phyloP scores from a whole-genome alignment of 2,329 filamentous ascomycete species.

The Pseudogymnoascus sp. region DNA sequence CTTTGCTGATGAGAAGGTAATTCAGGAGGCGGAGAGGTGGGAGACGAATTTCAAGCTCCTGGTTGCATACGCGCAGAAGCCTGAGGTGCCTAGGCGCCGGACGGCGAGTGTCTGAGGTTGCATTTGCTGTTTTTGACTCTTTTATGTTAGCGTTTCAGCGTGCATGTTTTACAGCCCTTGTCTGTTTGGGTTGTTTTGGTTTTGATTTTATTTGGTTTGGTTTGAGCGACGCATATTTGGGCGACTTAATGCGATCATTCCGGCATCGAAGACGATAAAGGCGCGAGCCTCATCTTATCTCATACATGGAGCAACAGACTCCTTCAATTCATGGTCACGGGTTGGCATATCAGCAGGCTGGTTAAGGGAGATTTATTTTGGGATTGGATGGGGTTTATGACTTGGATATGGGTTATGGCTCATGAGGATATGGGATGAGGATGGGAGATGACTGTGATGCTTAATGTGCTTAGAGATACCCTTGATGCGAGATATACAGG shows the following conservation, averaged over 20 bases:
- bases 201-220: background rate
- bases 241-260: background rate
- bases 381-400: background rate
- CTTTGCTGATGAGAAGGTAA: slow-evolving; percentile 66
- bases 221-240: background rate
- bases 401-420: background rate
- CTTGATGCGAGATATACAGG: slow-evolving; percentile 3
- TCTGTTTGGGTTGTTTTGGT: background rate
- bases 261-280: slow-evolving; percentile 8
- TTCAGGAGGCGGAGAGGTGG: slow-evolving; percentile 78
- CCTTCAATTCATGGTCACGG: background rate
- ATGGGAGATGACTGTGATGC: background rate
- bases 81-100: slow-evolving; percentile 20
- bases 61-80: slow-evolving; percentile 62
- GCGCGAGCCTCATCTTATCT: slow-evolving; percentile 8
- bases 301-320: slow-evolving; percentile 1
- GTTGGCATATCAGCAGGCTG: slow-evolving; percentile 6
- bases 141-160: background rate
- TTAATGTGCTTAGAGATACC: slow-evolving; percentile 5
- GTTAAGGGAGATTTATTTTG: slow-evolving; percentile 1
- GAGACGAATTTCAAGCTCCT: slow-evolving; percentile 83
- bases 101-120: slow-evolving; percentile 21
- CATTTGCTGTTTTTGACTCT: background rate
- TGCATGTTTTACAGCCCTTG: background rate
- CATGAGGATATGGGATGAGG: background rate